A percentile compares a stretch with the other conserved stretches of the same genome.
Conservation (phyloP, 495 filamentous ascomycete species). For the Hapsidospora chrysogenum region DNA sequence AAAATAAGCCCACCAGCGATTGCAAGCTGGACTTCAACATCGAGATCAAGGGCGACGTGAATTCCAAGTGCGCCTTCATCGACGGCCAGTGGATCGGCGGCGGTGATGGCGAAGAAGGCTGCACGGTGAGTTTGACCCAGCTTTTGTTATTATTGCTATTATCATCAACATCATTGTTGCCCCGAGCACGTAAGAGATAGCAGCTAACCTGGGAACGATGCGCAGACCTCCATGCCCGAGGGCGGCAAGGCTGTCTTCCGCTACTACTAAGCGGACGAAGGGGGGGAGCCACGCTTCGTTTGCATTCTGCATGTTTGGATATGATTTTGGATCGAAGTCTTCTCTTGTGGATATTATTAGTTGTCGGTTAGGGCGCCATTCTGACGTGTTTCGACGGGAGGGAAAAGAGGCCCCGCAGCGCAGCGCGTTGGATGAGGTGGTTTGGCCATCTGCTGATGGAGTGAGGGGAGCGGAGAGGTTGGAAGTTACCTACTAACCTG, state of each 20-base stretch:
- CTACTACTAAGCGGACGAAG: constrained; percentile 7
- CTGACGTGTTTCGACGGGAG: too few species aligned
- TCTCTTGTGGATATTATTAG: too few species aligned
- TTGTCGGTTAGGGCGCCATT: too few species aligned
- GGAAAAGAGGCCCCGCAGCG: too few species aligned
- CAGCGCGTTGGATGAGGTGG: too few species aligned
- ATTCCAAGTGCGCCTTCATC: constrained; percentile 52
- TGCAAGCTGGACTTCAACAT: constrained; percentile 57
- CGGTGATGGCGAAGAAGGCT: constrained; percentile 36
- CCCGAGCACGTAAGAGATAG: not conserved
- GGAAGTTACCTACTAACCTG: too few species aligned
- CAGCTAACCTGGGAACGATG: not conserved
- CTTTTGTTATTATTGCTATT: too few species aligned
- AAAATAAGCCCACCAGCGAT: constrained; percentile 40
- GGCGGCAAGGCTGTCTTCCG: constrained; percentile 2
- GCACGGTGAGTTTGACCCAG: constrained; percentile 66
- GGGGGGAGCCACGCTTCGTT: too few species aligned
- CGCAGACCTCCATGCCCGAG: not conserved
- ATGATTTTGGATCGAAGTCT: too few species aligned
- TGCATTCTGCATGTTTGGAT: constrained; percentile 7
- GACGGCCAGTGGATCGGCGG: constrained; percentile 44
- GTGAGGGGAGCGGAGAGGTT: too few species aligned
- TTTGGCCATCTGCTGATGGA: too few species aligned
- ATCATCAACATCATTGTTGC: not conserved
- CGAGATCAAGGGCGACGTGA: constrained; percentile 47